Conservation (phyloP, 352 stramenopile species). For the Phytophthora quininea region DNA sequence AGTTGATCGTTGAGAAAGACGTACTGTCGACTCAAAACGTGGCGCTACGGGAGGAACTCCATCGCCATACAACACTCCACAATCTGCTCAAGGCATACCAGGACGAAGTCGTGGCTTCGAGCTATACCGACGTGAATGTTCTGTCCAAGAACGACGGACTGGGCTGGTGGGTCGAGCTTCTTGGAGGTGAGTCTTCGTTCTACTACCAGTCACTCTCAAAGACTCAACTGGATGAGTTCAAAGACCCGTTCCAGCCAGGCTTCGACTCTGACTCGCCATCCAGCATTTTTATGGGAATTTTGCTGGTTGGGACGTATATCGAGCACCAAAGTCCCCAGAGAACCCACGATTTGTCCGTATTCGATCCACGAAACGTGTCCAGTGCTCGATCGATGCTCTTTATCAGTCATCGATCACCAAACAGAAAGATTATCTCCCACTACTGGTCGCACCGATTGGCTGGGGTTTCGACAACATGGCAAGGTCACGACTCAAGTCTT, state of each 20-base stretch:
- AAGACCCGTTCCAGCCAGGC: neutral
- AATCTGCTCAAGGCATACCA: neutral
- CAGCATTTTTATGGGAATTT: conserved; percentile 5
- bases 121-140: neutral
- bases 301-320: conserved; percentile 32
- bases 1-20: conserved; percentile 1
- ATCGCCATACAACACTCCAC: neutral
- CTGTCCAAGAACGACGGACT: neutral
- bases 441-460: conserved; percentile 11
- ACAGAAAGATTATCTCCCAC: conserved; percentile 10
- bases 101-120: neutral
- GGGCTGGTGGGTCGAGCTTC: neutral
- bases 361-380: conserved; percentile 29
- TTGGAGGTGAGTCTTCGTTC: neutral
- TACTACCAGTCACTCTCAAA: neutral
- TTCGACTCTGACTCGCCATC: neutral
- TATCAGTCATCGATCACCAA: conserved; percentile 8
- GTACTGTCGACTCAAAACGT: neutral
- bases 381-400: conserved; percentile 10
- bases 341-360: conserved; percentile 12
- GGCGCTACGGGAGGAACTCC: neutral
- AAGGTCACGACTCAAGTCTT: conserved; percentile 16
- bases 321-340: conserved; percentile 4
- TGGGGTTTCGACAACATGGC: conserved; percentile 16
- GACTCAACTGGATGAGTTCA: neutral